These are phyloP conservation scores for Pichia thaimueangensis DNA, from an alignment of 805 yeast species.

Conservation along the genomic window DNA sequence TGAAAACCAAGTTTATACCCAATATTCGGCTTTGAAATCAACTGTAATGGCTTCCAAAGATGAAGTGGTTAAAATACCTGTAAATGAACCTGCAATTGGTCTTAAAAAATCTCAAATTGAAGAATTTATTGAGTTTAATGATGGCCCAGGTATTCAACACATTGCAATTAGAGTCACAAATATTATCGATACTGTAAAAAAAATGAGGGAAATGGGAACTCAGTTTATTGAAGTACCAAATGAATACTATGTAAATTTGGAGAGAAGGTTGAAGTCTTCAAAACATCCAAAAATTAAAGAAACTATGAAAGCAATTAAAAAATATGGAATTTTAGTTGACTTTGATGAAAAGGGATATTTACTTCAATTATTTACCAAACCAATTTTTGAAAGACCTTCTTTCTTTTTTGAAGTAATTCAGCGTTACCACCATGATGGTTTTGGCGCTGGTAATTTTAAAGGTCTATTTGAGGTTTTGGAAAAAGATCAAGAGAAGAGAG, in stretches of 20 bases:
- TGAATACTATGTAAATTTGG: conserved; percentile 49
- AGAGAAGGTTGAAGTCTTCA: conserved; percentile 33
- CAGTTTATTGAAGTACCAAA: conserved; percentile 60
- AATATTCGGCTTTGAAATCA: conserved; percentile 61
- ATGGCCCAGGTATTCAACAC: conserved; percentile 84
- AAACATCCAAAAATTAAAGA: conserved; percentile 45
- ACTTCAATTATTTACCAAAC: conserved; percentile 73
- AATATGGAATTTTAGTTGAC: conserved; percentile 62
- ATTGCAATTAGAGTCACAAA: conserved; percentile 62
- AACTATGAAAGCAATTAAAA: conserved; percentile 41
- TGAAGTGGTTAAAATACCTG: conserved; percentile 68
- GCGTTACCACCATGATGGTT: conserved; percentile 73
- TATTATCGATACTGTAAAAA: conserved; percentile 50
- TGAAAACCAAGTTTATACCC: conserved; percentile 66
- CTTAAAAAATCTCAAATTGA: conserved; percentile 67
- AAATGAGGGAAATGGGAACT: conserved; percentile 55
- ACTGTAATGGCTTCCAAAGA: conserved; percentile 69
- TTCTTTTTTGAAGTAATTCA: conserved; percentile 78
- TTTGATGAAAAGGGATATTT: conserved; percentile 74
- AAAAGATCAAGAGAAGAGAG: conserved; percentile 64
- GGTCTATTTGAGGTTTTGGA: conserved; percentile 78
- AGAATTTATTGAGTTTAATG: conserved; percentile 67
- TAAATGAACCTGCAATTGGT: conserved; percentile 78
- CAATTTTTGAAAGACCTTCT: conserved; percentile 73
- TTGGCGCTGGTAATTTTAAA: conserved; percentile 85